A percentile compares a stretch with the other conserved stretches of the same genome.
These are phyloP conservation scores for Diaporthe citri DNA, from an alignment of 2,329 filamentous ascomycete species.

Conservation along the genomic window DNA sequence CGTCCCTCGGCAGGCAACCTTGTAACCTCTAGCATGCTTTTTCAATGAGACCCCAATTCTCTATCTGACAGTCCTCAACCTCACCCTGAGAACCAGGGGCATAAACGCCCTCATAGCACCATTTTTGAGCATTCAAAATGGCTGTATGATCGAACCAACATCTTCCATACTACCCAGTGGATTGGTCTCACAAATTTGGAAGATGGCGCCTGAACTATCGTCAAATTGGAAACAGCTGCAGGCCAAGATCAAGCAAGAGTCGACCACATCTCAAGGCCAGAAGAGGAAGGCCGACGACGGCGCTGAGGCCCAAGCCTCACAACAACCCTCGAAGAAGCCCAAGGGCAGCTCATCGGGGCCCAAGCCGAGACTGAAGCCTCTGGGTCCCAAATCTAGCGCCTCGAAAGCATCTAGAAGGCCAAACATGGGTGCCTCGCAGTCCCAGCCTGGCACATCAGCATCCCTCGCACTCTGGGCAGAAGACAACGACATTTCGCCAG, in stretches of 20 bases:
- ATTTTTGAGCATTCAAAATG: neutral
- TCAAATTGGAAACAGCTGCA: constrained; percentile 86
- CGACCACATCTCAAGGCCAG: constrained; percentile 52
- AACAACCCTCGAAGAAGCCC: constrained; percentile 48
- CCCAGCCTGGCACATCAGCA: constrained; percentile 60
- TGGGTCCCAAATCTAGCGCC: constrained; percentile 40
- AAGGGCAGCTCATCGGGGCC: constrained; percentile 42
- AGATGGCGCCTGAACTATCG: constrained; percentile 65
- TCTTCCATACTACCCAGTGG: constrained; percentile 24
- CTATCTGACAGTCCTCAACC: neutral
- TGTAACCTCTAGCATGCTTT: neutral
- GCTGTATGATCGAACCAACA: neutral
- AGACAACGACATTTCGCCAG: constrained; percentile 71
- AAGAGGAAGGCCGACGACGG: constrained; percentile 57
- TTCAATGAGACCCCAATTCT: neutral
- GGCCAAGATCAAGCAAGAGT: constrained; percentile 66
- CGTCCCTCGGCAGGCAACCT: constrained; percentile 14
- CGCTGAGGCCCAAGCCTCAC: constrained; percentile 43
- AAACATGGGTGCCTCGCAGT: constrained; percentile 69
- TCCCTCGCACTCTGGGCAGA: constrained; percentile 72
- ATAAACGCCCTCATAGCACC: neutral
- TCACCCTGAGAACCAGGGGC: neutral
- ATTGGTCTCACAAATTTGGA: neutral
- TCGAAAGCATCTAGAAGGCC: constrained; percentile 39
- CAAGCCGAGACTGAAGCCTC: constrained; percentile 36